Base-by-base conservation (phyloP, 495 filamentous ascomycete species). In the Apodospora peruviana region DNA sequence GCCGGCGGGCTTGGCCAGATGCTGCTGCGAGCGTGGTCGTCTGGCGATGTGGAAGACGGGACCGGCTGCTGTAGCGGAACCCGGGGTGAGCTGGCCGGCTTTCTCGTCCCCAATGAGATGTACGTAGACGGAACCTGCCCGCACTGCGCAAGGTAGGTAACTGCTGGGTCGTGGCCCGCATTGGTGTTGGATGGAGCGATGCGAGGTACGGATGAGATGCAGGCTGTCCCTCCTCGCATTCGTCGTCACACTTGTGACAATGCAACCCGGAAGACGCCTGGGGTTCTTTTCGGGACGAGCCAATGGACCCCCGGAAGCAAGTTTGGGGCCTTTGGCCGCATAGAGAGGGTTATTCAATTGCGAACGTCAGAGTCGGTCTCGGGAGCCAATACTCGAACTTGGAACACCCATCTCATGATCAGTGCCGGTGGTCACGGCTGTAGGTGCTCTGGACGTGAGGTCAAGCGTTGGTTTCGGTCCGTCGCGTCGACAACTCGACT, bases 171-270 rank as follows among this genome's bases (percentile, higher is more conserved):
- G n/a, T n/a, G n/a, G n/a, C n/a, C n/a, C n/a, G n/a, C n/a, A n/a
- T n/a, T n/a, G n/a, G n/a, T n/a, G n/a, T n/a, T n/a, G n/a, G n/a
- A n/a, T n/a, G n/a, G 27, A 32, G 27, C 7, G 14, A 7, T 32
- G 27, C 27, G 27, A 32, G 7, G 7, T 32, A 32, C 12, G 42
- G 18, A 19, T n/a, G 8, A 40, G 20, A 48, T 20, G 45, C 45
- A 45, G 23, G 11, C 14, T 37, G 32, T 34, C 45, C 40, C 10
- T 20, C 35, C 45, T 48, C 45, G 36, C 45, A 48, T 40, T 40
- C 45, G 23, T 21, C 17, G 35, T 48, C 45, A 48, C 45, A 41
- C 45, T 48, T 48, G 45, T 40, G 45, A 48, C 23, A 34, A 29
- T 40, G 45, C 45, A 41, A 10, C 19, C 23, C 4, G 7, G 24